Base-by-base conservation (phyloP, 176 grass and related monocot genomes). In the Hsuehochloa calcarea region DNA sequence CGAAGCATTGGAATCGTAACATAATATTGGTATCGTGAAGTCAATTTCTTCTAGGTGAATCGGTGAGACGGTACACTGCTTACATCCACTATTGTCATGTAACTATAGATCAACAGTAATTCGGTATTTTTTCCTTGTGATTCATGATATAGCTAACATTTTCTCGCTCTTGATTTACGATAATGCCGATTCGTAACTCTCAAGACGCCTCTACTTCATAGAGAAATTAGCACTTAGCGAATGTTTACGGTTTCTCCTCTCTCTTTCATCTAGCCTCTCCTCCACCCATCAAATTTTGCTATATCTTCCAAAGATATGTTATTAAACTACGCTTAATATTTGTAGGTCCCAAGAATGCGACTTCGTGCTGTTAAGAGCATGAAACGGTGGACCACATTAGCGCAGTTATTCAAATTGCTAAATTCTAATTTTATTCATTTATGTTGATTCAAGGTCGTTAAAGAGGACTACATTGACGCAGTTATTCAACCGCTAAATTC, bases 261-360 rank as follows among this genome's bases (percentile, higher is more conserved):
- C 27, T 7, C 34, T 22, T n/a, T 40, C 17, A 56, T 22, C 54
- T 9, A 56, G 54, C 19, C 20, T 56, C 17, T 55, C 51, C 50
- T 22, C 20, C 20, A 56, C 17, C 54, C 54, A 22, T 3, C 20
- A n/a, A 56, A 56, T 17, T 19, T 38, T 37, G 16, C 17, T 55
- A 54, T 75, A 40, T 20, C 12, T 58, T 0, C 31, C 5, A 56
- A 34, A n/a, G n/a, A 55, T 14, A 38, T 19, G 31, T n/a, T n/a
- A n/a, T n/a, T n/a, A n/a, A n/a, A n/a, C n/a, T n/a, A n/a, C n/a
- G n/a, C n/a, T n/a, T n/a, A 5, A 44, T 8, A 41, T 61, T 40
- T 61, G 56, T 67, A 89, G 87, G 68, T 17, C 52, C 58, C 87
- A 17, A 44, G 19, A 67, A 65, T 79, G n/a, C n/a, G 75, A 69